Base-by-base conservation (phyloP, 306 rosid species). In the Gynostemma pentaphyllum region DNA sequence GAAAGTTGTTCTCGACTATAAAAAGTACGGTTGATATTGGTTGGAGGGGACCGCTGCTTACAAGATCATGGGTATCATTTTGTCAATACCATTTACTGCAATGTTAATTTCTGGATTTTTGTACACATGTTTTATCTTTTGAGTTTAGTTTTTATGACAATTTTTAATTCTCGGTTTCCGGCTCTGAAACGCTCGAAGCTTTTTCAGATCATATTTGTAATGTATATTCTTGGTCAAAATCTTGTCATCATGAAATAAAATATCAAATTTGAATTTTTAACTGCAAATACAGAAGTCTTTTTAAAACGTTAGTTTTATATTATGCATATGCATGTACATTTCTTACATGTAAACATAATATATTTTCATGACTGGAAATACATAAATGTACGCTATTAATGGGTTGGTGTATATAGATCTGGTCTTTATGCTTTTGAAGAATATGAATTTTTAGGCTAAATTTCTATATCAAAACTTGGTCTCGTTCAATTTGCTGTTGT, bases 1-100 rank as follows among this genome's bases (percentile, higher is more conserved):
- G 74, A 76, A 49, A 54, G 53, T 54, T 54, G 68, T 70, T 70
- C 44, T 44, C 29, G 26, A 29, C 48, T 41, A 62, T 45, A 42
- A 32, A 62, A 37, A 60, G 66, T 39, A 36, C 48, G 24, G 21
- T 62, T 28, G 28, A 23, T 4, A 39, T 41, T 36, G 0, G 45
- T 19, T 23, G 46, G 2, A 57, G 10, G 11, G 46, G 29, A 55
- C 36, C 64, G 39, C 36, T 21, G 36, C 19, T 11, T 56, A 19
- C 46, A 36, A 57, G 29, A 57, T 36, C 64, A 21, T 57, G 64
- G 64, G 64, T 57, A 57, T 36, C 41, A 4, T 57, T 57, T 36
- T 57, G 64, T 57, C 45, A 5, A 57, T 57, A 57, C 46, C 64
- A 36, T 57, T 34, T 57, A 42, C 30, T 9, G n/a, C n/a, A n/a